phyloP scores from a whole-genome alignment of 2,329 filamentous ascomycete genomes.

The Plectosphaerella plurivora region DNA sequence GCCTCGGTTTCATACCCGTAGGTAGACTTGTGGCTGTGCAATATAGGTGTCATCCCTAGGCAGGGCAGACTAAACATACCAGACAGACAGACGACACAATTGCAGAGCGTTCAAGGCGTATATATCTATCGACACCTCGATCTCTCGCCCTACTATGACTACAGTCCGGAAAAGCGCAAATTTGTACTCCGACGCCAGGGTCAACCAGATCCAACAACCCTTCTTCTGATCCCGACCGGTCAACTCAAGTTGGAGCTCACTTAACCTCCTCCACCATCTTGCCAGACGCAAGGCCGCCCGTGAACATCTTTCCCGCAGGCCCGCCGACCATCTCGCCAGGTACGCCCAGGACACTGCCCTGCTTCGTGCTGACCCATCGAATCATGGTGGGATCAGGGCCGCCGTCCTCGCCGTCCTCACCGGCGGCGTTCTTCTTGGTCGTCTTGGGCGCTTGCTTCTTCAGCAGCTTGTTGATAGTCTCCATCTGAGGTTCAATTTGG shows the following conservation, averaged over 20 bases:
- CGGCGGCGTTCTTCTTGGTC: slow-evolving; percentile 46
- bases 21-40: too few relatives aligned
- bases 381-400: slow-evolving; percentile 59
- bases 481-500: slow-evolving; percentile 55
- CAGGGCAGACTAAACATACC: too few relatives aligned
- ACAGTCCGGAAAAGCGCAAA: too few relatives aligned
- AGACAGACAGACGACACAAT: too few relatives aligned
- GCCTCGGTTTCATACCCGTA: too few relatives aligned
- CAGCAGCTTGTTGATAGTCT: slow-evolving; percentile 85
- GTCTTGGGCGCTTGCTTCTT: slow-evolving; percentile 81
- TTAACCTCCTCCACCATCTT: slow-evolving; percentile 54
- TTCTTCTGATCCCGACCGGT: not conserved
- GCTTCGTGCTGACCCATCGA: slow-evolving; percentile 66
- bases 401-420: slow-evolving; percentile 40
- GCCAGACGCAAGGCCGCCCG: slow-evolving; percentile 24
- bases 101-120: too few relatives aligned
- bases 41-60: too few relatives aligned
- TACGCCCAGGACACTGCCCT: slow-evolving; percentile 59
- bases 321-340: slow-evolving; percentile 64
- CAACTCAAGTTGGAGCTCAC: slow-evolving; percentile 17
- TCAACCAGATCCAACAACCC: too few relatives aligned
- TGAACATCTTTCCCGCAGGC: slow-evolving; percentile 58
- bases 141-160: too few relatives aligned
- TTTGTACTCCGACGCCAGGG: too few relatives aligned
- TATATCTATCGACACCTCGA: too few relatives aligned